Percentiles rank a stretch among this genome's conserved stretches.
Evolutionary conservation across 148 eudicot species (phyloP).

Genomic region (Vaccinium corymbosum): DNA sequence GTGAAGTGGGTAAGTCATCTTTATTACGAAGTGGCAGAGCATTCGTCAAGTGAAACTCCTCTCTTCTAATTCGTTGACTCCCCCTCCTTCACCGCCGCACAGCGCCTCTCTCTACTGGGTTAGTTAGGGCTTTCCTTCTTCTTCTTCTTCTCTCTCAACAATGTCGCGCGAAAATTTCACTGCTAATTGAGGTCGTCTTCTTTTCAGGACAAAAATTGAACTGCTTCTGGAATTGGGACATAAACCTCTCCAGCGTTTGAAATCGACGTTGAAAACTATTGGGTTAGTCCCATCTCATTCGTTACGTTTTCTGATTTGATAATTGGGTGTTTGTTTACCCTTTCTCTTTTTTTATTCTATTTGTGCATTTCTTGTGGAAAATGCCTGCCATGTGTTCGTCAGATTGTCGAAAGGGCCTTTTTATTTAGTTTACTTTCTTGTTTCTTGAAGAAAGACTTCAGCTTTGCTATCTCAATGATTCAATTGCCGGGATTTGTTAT

Average conservation of each 20-base stretch:
- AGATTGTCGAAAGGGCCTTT: not conserved
- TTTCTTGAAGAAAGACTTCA: not conserved
- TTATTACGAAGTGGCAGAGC: not conserved
- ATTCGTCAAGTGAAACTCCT: not conserved
- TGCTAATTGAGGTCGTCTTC: not conserved
- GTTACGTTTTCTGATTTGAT: not conserved
- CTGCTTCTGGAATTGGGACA: not conserved
- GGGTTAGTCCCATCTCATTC: not conserved
- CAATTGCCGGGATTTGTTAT: not conserved
- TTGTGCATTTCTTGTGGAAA: not conserved
- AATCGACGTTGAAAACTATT: not conserved
- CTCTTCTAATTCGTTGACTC: not conserved
- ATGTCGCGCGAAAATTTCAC: not conserved
- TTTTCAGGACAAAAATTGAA: not conserved
- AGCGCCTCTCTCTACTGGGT: not conserved
- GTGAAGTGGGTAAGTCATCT: not conserved
- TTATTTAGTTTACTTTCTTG: not conserved
- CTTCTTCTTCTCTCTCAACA: not conserved
- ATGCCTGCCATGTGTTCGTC: not conserved
- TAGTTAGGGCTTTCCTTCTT: not conserved
- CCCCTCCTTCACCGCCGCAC: not conserved
- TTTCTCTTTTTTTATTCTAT: too few relatives aligned
- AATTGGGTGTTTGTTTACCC: not conserved
- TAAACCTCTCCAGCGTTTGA: not conserved
- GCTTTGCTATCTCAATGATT: not conserved